Base-by-base conservation (phyloP, 768 basidiomycete genomes). In the Dioszegia hungarica region DNA sequence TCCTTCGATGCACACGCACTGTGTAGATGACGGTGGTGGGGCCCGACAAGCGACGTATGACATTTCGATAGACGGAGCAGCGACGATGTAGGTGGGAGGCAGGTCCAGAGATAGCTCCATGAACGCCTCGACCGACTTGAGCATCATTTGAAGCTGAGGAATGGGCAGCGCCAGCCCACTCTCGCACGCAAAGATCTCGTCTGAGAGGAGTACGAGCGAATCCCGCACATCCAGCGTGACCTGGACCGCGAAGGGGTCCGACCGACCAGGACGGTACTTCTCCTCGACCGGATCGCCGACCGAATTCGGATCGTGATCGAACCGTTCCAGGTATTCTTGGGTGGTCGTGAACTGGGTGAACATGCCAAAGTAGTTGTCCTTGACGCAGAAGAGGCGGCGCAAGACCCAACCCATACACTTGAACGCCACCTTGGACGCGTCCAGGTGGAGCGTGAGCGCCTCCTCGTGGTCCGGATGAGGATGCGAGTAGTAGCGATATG, bases 271-370 rank as follows among this genome's bases (percentile, higher is more conserved):
- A 9, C 91, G 82, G 75, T 92, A 90, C 67, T 89, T 91, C 56
- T 82, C 78, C 50, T 82, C 78, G 1, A 94, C 80, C 0, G 89
- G 90, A 76, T 97, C 93, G 4, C 92, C 93, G 14, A 85, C 79
- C 11, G 83, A 82, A 1, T 82, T 62, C 5, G 73, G 71, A 0
- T 82, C 81, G 48, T 78, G 79, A 40, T 78, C 80, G 38, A 84
- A 81, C 67, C 85, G 87, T 51, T 86, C 82, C 43, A 90, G 78
- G 72, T 90, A 94, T 78, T 98, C 94, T 20, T 81, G 82, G 38
- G 90, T 79, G 0, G 90, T 95, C 2, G 86, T 85, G 66, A 93
- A 97, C 63, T 94, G 88, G 1, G 91, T 95, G 76, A 95, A 98
- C 4, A 84, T 81, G 11, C 94, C 94, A 47, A 97, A 84, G 75